Evolutionary conservation across 2,329 filamentous ascomycete genomes (phyloP).

Genomic region (Dactylellina parvicollis): DNA sequence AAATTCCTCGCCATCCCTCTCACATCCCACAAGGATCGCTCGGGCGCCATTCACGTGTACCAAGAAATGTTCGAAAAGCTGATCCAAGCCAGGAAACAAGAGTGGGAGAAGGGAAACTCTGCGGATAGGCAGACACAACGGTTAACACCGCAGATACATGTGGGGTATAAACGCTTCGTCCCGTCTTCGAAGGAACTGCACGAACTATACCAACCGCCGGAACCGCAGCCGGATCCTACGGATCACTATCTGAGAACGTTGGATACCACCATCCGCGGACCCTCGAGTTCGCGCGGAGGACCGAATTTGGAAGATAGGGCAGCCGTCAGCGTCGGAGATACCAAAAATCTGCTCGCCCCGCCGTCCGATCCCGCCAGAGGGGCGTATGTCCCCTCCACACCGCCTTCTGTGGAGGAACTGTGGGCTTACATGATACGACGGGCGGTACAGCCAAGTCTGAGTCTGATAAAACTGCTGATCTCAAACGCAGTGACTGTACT

Average conservation of each 20-base stretch:
- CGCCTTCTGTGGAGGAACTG: slow-evolving; percentile 54
- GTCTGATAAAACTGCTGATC: slow-evolving; percentile 33
- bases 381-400: slow-evolving; percentile 42
- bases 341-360: slow-evolving; percentile 51
- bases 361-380: slow-evolving; percentile 52
- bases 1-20: slow-evolving; percentile 26
- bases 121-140: not conserved
- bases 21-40: not conserved
- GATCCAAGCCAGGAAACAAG: slow-evolving; percentile 49
- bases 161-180: slow-evolving; percentile 17
- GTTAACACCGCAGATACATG: not conserved
- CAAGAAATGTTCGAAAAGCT: slow-evolving; percentile 56
- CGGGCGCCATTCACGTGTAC: slow-evolving; percentile 42
- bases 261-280: slow-evolving; percentile 36
- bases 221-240: slow-evolving; percentile 24
- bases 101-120: slow-evolving; percentile 7
- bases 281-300: slow-evolving; percentile 14
- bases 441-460: slow-evolving; percentile 20
- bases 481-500: slow-evolving; percentile 2
- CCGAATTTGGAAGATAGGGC: slow-evolving; percentile 38
- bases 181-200: slow-evolving; percentile 22
- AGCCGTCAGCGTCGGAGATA: slow-evolving; percentile 52
- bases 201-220: slow-evolving; percentile 22
- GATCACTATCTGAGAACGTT: slow-evolving; percentile 18
- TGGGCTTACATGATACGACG: slow-evolving; percentile 39